Percentiles rank a stretch among this genome's conserved stretches.
Evolutionary conservation across 345 rosid species (phyloP).

Genomic region (Citrus maxima): DNA sequence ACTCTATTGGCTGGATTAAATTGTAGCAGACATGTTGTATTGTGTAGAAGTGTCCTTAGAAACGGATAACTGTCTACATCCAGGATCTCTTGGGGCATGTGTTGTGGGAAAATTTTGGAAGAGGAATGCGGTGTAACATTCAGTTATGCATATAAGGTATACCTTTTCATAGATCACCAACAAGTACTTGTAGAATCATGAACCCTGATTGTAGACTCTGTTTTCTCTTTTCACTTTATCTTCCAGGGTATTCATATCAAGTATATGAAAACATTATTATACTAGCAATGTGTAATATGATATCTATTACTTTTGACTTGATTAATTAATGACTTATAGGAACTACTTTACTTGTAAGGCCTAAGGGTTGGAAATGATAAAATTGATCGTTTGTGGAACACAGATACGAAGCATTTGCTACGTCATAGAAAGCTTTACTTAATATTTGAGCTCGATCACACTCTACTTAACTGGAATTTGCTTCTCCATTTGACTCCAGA

Average conservation of each 20-base stretch:
- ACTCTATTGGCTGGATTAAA: not conserved
- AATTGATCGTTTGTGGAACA: constrained; percentile 50
- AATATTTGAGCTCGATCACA: constrained; percentile 91
- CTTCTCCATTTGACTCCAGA: constrained; percentile 51
- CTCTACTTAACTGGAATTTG: constrained; percentile 70
- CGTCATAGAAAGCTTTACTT: constrained; percentile 61
- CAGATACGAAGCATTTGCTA: constrained; percentile 53
- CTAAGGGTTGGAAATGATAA: constrained; percentile 70
- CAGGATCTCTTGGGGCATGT: constrained; percentile 76
- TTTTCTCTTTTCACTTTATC: not conserved
- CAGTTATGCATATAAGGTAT: constrained; percentile 74
- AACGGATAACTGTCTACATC: constrained; percentile 53
- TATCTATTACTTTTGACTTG: not conserved
- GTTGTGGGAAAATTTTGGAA: constrained; percentile 60
- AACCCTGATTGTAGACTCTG: not conserved
- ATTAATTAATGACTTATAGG: constrained; percentile 3
- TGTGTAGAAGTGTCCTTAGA: constrained; percentile 49
- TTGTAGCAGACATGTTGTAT: constrained; percentile 6
- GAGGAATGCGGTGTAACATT: constrained; percentile 71
- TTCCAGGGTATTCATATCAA: not conserved
- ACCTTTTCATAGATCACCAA: constrained; percentile 2
- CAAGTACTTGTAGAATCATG: not conserved
- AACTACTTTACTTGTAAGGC: constrained; percentile 43
- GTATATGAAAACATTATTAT: not conserved
- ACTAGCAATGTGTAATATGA: not conserved